Evolutionary conservation across 148 eudicot genomes (phyloP), one percentile per base, ranked within the genome.

Genomic region (Nyssa sinensis): DNA sequence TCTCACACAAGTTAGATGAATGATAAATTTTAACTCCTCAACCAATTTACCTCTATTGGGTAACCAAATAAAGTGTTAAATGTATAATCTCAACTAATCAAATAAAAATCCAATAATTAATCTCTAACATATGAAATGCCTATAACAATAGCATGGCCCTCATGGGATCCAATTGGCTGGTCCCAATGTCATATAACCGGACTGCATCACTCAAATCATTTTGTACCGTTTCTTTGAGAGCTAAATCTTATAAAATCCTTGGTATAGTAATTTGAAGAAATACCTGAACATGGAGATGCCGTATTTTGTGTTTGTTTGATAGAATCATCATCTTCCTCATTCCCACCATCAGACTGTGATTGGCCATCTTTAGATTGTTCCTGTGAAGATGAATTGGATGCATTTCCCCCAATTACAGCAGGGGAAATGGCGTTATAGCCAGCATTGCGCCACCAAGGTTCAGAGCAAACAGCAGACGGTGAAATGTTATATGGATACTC

Each of bases 361-460:
- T 67, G 86, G 21, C 72, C 85, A 60, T 90, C 96, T 81, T 80
- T 83, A 51, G 93, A 85, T 74, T 84, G 87, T 66, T 84, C 87
- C 65, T 69, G 14, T 7, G 86, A 85, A 41, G 87, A 78, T 53
- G 85, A 83, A 58, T 87, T 87, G 39, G 85, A 81, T 47, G 80
- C 77, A 84, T 77, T 88, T 63, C 65, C 86, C 73, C 82, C 84
- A 68, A 84, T 75, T 72, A 83, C 72, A 57, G 80, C 55, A 62
- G 80, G 72, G 57, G 86, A 66, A 39, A 79, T 66, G 57, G 84
- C 82, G 57, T 70, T 85, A 81, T 67, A 82, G 47, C 81, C 86
- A 68, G 86, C 34, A 75, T 76, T 77, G 62, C 81, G 86, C 94
- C 93, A 88, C 95, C 97, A 90, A 35, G 83, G 88, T 37, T 84